Conservation (phyloP, 495 filamentous ascomycete species). For the Penicillium cataractarum region DNA sequence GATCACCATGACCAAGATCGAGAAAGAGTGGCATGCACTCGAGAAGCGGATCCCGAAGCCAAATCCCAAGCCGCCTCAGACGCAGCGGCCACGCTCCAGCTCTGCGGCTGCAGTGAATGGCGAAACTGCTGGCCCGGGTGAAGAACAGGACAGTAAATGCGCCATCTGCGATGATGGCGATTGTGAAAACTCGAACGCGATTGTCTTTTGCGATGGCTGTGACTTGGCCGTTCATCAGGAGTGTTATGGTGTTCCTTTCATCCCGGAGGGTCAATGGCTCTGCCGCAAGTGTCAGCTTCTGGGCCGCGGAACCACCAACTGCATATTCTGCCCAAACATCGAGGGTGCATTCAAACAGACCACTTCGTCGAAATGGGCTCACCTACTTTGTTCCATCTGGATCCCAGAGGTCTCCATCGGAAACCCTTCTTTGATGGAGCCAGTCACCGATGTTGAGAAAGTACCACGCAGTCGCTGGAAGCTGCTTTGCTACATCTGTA, state of each 20-base stretch:
- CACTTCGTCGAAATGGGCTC: constrained; percentile 91
- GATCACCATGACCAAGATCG: constrained; percentile 96
- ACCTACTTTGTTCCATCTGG: constrained; percentile 96
- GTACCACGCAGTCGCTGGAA: constrained; percentile 94
- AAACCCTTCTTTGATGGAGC: constrained; percentile 98
- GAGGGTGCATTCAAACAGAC: constrained; percentile 99
- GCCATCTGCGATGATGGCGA: constrained; percentile 98
- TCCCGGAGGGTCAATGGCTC: constrained; percentile 97
- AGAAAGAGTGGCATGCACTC: constrained; percentile 96
- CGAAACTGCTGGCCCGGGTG: constrained; percentile 76
- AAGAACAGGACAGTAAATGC: constrained; percentile 97
- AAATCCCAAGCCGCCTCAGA: constrained; percentile 93
- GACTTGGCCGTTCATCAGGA: constrained; percentile 98
- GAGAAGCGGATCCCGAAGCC: constrained; percentile 96
- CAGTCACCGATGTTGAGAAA: constrained; percentile 96
- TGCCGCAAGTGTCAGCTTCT: constrained; percentile 97
- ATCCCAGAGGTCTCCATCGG: constrained; percentile 95
- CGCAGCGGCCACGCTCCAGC: constrained; percentile 85
- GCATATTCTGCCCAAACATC: constrained; percentile 97
- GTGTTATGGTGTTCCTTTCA: constrained; percentile 98
- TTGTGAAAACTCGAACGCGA: constrained; percentile 99
- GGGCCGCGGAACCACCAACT: constrained; percentile 89
- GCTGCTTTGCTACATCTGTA: constrained; percentile 94
- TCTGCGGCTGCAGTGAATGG: constrained; percentile 92
- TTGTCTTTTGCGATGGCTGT: constrained; percentile 98